Base-by-base conservation (phyloP, 495 filamentous ascomycete species). In the Hypoxylon perforatum region DNA sequence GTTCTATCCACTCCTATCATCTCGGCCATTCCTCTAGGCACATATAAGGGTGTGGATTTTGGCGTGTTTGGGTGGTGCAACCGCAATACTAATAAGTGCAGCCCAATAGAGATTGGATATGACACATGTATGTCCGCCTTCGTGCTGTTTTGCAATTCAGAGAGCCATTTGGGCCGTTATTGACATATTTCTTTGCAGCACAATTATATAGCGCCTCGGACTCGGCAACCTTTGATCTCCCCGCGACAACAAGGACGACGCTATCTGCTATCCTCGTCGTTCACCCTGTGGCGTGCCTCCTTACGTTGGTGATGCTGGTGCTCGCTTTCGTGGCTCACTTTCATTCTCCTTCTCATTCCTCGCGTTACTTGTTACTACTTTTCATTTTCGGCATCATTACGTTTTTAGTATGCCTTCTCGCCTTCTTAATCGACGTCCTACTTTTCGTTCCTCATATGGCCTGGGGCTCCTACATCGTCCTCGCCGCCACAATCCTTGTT, bases 401-500 rank as follows among this genome's bases (percentile, higher is more conserved):
- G 4, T 86, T 97, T 30, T 80, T 99, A 38, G 87, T 94, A 57
- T 88, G 92, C 21, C 84, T 98, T 9, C 81, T 98, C 21, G 90
- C 93, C 18, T 98, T 99, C 78, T 81, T 99, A 52, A 88, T 97
- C 61, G 95, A 99, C 76, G 91, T 99, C n/a, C 78, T 99, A 33
- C 85, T 99, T 15, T 99, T 99, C 73, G 91, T 97, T 21, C 95
- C 95, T 33, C 95, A 98, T 78, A 75, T 97, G 76, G 84, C 87
- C 70, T 98, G 94, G 93, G 95, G 92, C 65, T 94, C 94, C 61
- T 99, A 94, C 86, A 87, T 99, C 61, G 95, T 98, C 14, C 84
- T 99, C 23, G 95, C 88, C 15, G 92, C 95, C 18, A 95, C 93
- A 15, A 91, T 98, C 57, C 79, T 98, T 44, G 91, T 96, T 44